phyloP scores from a whole-genome alignment of 2,329 filamentous ascomycete genomes.

The Onygenales sp. region DNA sequence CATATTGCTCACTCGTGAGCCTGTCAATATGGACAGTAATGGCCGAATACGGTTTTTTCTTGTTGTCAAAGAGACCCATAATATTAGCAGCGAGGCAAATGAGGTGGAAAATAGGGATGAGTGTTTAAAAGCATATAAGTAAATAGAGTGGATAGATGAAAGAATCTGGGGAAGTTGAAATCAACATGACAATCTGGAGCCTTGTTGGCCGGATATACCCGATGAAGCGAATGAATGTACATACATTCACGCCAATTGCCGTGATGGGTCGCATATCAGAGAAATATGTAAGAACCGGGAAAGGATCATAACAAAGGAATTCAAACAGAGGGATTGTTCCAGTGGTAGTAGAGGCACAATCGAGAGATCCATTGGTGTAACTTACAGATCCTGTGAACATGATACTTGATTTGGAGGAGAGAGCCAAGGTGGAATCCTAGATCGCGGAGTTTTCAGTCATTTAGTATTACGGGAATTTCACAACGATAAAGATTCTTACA shows the following conservation, averaged over 20 bases:
- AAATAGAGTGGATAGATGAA: neutral
- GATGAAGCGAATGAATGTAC: neutral
- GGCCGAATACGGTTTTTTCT: conserved; percentile 81
- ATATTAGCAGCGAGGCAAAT: neutral
- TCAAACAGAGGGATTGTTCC: neutral
- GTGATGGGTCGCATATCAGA: neutral
- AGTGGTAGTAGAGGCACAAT: neutral
- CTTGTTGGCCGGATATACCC: neutral
- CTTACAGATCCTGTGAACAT: conserved; percentile 30
- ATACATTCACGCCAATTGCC: neutral
- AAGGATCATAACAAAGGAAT: neutral
- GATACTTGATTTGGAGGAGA: conserved; percentile 3
- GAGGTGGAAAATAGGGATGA: neutral
- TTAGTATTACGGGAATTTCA: no score
- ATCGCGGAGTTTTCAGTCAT: neutral
- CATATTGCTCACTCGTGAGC: conserved; percentile 78
- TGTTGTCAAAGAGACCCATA: conserved; percentile 6
- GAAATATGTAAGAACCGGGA: neutral
- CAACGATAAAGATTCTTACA: no score
- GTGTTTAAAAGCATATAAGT: neutral
- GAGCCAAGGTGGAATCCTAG: no score
- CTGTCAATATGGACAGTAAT: conserved; percentile 88
- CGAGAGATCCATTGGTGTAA: neutral
- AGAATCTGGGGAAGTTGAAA: neutral
- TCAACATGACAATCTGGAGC: no score